A percentile compares a stretch with the other conserved stretches of the same genome.
Conservation (phyloP, 2,329 filamentous ascomycete genomes). For the Beauveria bassiana region DNA sequence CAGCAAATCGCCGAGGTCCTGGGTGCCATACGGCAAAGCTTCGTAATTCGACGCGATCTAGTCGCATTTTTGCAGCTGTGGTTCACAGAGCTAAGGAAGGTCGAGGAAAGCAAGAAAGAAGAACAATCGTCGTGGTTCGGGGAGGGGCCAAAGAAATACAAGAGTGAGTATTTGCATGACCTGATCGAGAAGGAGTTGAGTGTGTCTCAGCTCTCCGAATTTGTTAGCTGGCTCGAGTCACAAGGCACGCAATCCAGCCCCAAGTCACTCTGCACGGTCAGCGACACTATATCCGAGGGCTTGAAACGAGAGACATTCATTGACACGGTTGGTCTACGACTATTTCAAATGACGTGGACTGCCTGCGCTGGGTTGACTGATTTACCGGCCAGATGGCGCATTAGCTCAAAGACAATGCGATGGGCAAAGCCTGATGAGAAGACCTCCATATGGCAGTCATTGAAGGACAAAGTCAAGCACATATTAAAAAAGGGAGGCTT, state of each 20-base stretch:
- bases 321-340: constrained; percentile 31
- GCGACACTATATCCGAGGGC: constrained; percentile 35
- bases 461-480: constrained; percentile 26
- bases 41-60: constrained; percentile 35
- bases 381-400: constrained; percentile 33
- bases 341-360: constrained; percentile 21
- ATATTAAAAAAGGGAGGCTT: constrained; percentile 26
- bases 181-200: constrained; percentile 37
- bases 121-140: constrained; percentile 27
- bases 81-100: constrained; percentile 33
- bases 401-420: constrained; percentile 27
- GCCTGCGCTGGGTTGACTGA: not conserved
- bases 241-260: constrained; percentile 21
- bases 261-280: constrained; percentile 32
- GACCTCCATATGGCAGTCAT: constrained; percentile 24
- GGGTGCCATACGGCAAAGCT: constrained; percentile 35
- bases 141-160: constrained; percentile 16
- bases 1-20: constrained; percentile 29
- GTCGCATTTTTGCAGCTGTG: constrained; percentile 39
- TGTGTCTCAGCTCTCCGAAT: constrained; percentile 33
- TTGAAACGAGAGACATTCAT: constrained; percentile 34
- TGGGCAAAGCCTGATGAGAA: constrained; percentile 27
- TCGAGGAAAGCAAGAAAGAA: constrained; percentile 23
- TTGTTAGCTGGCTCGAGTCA: constrained; percentile 35
- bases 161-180: constrained; percentile 15